phyloP scores from a whole-genome alignment of 192 early-diverging fungal species.

The Dissophora ornata region DNA sequence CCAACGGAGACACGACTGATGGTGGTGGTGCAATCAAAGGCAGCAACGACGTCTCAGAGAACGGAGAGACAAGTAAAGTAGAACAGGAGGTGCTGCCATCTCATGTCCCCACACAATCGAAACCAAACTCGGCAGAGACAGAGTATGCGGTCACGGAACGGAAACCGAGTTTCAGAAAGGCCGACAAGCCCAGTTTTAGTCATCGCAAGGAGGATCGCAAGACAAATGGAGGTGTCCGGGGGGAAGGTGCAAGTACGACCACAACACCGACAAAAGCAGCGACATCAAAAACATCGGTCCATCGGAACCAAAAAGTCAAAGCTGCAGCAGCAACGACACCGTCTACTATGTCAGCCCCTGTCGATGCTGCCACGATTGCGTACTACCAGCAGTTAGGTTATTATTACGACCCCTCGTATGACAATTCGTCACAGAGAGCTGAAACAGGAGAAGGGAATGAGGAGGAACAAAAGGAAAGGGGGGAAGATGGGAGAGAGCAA shows the following conservation, averaged over 20 bases:
- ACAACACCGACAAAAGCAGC: not conserved
- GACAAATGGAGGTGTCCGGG: not conserved
- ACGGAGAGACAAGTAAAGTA: not conserved
- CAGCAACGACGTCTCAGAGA: not conserved
- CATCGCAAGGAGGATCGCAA: conserved; percentile 7
- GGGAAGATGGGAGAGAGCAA: conserved; percentile 13
- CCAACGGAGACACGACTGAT: not conserved
- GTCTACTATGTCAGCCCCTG: not conserved
- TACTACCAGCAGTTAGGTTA: conserved; percentile 50
- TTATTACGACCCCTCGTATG: conserved; percentile 38
- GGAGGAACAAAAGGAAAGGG: conserved; percentile 4
- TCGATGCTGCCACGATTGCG: conserved; percentile 43
- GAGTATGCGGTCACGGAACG: conserved; percentile 24
- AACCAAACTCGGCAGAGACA: not conserved
- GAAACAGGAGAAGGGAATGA: conserved; percentile 4
- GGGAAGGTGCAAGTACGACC: too few species aligned
- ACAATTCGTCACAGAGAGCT: not conserved
- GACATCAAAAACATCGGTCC: not conserved
- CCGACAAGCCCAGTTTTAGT: conserved; percentile 36
- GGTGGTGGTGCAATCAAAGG: not conserved
- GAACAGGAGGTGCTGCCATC: not conserved
- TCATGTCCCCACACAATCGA: not conserved
- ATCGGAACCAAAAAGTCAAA: not conserved
- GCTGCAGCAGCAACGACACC: not conserved
- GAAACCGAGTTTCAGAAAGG: conserved; percentile 57